phyloP scores from a whole-genome alignment of 805 yeast species.

The Diddensiella santjacobensis region DNA sequence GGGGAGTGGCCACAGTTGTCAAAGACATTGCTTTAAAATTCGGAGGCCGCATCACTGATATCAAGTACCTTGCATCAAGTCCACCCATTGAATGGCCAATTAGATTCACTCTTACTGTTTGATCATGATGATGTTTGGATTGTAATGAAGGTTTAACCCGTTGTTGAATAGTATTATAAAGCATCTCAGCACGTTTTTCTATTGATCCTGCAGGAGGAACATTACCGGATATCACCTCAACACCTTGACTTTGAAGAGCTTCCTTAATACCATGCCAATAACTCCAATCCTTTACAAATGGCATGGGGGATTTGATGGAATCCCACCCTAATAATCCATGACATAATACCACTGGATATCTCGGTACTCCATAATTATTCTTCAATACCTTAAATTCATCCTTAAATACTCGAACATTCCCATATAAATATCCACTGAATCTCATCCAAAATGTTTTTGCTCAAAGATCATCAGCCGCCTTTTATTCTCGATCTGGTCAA shows the following conservation, averaged over 20 bases:
- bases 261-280: conserved; percentile 82
- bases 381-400: conserved; percentile 26
- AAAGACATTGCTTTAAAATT: conserved; percentile 63
- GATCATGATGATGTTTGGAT: conserved; percentile 9
- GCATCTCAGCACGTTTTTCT: conserved; percentile 56
- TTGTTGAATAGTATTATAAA: conserved; percentile 49
- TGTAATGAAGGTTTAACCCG: conserved; percentile 13
- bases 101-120: conserved; percentile 53
- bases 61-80: conserved; percentile 72
- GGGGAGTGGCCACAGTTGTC: conserved; percentile 87
- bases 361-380: conserved; percentile 53
- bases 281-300: conserved; percentile 41
- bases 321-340: conserved; percentile 89
- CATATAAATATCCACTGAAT: too few relatives aligned
- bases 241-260: conserved; percentile 57
- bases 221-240: conserved; percentile 63
- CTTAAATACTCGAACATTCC: conserved; percentile 13
- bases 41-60: conserved; percentile 47
- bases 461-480: not conserved
- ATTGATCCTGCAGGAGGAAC: conserved; percentile 84
- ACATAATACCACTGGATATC: conserved; percentile 71
- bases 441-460: too few relatives aligned
- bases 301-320: conserved; percentile 42
- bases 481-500: not conserved
- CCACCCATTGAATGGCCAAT: conserved; percentile 97